Base-by-base conservation (phyloP, 352 stramenopile species). In the Phytophthora brassicae region DNA sequence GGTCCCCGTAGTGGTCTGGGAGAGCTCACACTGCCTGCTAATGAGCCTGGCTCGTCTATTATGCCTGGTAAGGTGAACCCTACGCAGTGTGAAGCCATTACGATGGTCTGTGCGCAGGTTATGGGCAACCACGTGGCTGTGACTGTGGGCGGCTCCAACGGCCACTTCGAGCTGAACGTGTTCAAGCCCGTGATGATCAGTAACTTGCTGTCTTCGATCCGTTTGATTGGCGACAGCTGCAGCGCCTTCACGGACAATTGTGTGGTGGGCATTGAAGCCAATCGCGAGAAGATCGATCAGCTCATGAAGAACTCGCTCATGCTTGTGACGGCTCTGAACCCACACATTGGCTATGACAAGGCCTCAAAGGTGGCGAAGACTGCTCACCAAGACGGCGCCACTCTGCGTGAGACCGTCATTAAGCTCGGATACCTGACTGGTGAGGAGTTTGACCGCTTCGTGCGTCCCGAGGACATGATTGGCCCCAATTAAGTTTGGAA, bases 271-370 rank as follows among this genome's bases (percentile, higher is more conserved):
- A 97, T 98, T 46, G 76, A 87, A 46, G 83, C 93, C 35, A 98
- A 98, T 70, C 72, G 83, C 38, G 82, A 90, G 16, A 88, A 85
- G 52, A 98, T 99, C 63, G 76, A 97, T 44, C 70, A 95, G 56
- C 82, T 98, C 45, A 89, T 99, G 77, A 89, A 97, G 68, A 95
- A 96, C 64, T 97, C 79, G 64, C 82, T 99, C 33, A 99, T 99
- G 95, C 80, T 99, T 28, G 96, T 99, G 16, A 99, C 96, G 16
- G 94, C 96, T 16, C 70, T 99, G 23, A 99, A 98, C 73, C 92
- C 92, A 41, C 79, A 98, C 63, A 99, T 99, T 79, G 96, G 96
- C 8, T 99, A 99, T 74, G 95, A 99, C 64, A 99, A 98, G 54
- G 93, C 95, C 2, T 94, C 90, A 50, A 95, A 97, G 67, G 97